Base-by-base conservation (phyloP, 352 stramenopile genomes). In the Pythium rhizo-oryzae region DNA sequence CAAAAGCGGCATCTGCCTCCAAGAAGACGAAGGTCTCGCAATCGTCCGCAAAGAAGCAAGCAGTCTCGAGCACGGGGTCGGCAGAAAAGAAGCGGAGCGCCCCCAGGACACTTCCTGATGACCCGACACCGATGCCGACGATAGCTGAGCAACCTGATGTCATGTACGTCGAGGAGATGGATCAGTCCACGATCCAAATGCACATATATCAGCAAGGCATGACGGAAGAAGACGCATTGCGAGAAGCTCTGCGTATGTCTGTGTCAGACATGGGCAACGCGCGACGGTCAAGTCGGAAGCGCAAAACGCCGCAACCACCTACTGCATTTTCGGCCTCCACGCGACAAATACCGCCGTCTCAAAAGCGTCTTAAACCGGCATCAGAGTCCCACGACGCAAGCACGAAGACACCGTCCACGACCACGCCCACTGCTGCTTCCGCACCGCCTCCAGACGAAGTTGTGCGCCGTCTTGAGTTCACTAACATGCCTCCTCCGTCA, bases 151-250 rank as follows among this genome's bases (percentile, higher is more conserved):
- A 18, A 39, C 35, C 54, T 25, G 54, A 60, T 16, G 13, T 35
- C 43, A 57, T 65, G 30, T 69, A 53, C 24, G 54, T 62, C 4
- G 66, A 67, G 11, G 73, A 76, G 41, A 62, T 82, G 56, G 70
- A 82, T 24, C 72, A 82, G 59, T 54, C 63, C 18, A 58, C 72
- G 2, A 80, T 74, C 16, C 54, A 76, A 19, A 70, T 90, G 53
- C 79, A 88, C 58, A 83, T 85, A 28, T 88, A 90, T 47, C 85
- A 93, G 61, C 61, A 89, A 56, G 84, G 87, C 28, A 76, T 93
- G 69, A 85, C 82, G 2, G 85, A 93, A 49, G 85, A 92, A 67
- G 85, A 93, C 44, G 85, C 85, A 5, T 65, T 89, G 19, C 58
- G 84, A 19, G 60, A 91, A 72, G 85, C 82, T 8, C 79, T 93